Evolutionary conservation across 106 monocot species (phyloP).

Genomic region (Acanthochlamys bracteata): DNA sequence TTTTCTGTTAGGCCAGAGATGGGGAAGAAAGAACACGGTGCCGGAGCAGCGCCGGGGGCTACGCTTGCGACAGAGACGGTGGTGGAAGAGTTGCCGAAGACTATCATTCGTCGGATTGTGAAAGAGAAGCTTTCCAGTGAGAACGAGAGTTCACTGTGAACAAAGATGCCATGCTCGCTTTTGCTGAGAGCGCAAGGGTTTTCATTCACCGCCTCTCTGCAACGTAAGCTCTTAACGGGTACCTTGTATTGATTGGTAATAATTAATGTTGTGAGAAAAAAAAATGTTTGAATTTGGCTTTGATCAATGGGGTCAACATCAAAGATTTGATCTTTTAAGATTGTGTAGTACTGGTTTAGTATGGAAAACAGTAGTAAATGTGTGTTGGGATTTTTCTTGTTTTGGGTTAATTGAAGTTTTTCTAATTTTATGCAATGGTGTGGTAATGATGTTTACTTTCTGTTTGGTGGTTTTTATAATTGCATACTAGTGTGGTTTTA

Average conservation of each 20-base stretch:
- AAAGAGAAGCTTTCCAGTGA: constrained; percentile 71
- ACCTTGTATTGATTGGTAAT: not conserved
- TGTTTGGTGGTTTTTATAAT: too few relatives aligned
- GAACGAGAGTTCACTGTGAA: constrained; percentile 36
- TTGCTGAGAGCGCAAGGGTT: constrained; percentile 82
- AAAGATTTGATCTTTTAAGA: too few relatives aligned
- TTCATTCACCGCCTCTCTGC: constrained; percentile 99
- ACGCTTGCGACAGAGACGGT: constrained; percentile 7
- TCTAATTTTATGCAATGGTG: too few relatives aligned
- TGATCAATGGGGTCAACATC: too few relatives aligned
- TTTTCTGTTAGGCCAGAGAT: not conserved
- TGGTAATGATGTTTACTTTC: too few relatives aligned
- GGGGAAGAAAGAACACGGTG: constrained; percentile 7
- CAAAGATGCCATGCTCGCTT: constrained; percentile 84
- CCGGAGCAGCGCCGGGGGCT: not conserved
- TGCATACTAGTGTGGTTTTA: too few relatives aligned
- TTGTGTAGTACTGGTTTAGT: too few relatives aligned
- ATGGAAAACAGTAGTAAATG: too few relatives aligned
- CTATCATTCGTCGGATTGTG: constrained; percentile 69
- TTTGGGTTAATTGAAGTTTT: too few relatives aligned
- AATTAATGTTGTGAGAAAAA: not conserved
- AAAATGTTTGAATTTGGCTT: too few relatives aligned
- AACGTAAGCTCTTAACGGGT: constrained; percentile 33
- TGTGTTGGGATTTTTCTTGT: too few relatives aligned
- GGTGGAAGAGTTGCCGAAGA: constrained; percentile 73